These are phyloP conservation scores for Coemansia erecta DNA, from an alignment of 192 early-diverging fungal species.

Conservation along the genomic window DNA sequence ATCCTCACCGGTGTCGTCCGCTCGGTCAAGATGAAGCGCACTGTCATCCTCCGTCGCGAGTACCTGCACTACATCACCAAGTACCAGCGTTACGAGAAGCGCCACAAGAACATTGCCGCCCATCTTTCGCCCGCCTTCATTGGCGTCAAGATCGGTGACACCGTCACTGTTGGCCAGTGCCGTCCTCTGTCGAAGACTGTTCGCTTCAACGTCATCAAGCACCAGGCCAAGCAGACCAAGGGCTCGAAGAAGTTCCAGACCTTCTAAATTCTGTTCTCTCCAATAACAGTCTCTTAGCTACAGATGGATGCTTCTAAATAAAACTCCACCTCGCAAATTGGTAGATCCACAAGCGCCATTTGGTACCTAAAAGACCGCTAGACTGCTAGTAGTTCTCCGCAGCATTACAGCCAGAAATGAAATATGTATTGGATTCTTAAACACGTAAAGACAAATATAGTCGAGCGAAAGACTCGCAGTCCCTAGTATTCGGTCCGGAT, in stretches of 20 bases:
- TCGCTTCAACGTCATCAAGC: conserved; percentile 99
- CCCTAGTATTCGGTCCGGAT: too few species aligned
- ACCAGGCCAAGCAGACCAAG: conserved; percentile 78
- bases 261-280: conserved; percentile 64
- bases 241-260: conserved; percentile 87
- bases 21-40: conserved; percentile 99
- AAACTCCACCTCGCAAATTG: background rate
- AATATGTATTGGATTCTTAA: too few species aligned
- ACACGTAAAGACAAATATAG: too few species aligned
- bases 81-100: conserved; percentile 99
- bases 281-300: background rate
- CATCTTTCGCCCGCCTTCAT: conserved; percentile 95
- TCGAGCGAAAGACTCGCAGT: too few species aligned
- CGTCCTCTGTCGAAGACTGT: conserved; percentile 99
- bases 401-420: too few species aligned
- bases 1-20: conserved; percentile 91
- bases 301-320: conserved; percentile 4
- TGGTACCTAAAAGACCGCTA: too few species aligned
- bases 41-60: conserved; percentile 96
- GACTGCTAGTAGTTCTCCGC: too few species aligned
- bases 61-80: conserved; percentile 99
- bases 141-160: conserved; percentile 84
- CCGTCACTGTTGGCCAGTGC: conserved; percentile 98
- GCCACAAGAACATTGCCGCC: conserved; percentile 99
- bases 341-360: too few species aligned